Percentiles rank a stretch among this genome's conserved stretches.
These are phyloP conservation scores for Chenopodium formosanum DNA, from an alignment of 148 eudicot genomes.

Conservation along the genomic window DNA sequence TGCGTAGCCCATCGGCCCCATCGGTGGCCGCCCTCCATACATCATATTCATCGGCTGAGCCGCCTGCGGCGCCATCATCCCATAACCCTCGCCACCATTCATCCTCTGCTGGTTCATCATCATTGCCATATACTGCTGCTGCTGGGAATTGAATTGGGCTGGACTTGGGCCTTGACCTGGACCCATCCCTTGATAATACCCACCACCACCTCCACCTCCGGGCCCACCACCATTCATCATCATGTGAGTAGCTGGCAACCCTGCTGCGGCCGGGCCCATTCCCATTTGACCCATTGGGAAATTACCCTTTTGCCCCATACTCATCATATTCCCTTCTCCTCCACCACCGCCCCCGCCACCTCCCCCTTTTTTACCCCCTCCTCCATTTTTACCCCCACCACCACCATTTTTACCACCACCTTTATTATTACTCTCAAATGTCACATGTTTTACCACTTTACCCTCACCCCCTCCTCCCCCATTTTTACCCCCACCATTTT, in stretches of 20 bases:
- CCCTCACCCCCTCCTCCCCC: conserved; percentile 21
- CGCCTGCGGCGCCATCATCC: conserved; percentile 38
- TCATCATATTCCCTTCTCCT: conserved; percentile 30
- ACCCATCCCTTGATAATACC: conserved; percentile 55
- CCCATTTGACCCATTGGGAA: conserved; percentile 55
- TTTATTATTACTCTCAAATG: conserved; percentile 20
- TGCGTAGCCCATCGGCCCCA: conserved; percentile 49
- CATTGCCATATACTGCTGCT: conserved; percentile 78
- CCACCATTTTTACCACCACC: conserved; percentile 31
- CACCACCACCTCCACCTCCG: conserved; percentile 32
- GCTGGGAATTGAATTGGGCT: conserved; percentile 44
- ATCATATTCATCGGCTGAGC: conserved; percentile 43
- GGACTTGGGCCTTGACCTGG: conserved; percentile 37
- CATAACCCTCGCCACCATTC: conserved; percentile 44
- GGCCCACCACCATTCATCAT: conserved; percentile 27
- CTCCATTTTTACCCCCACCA: conserved; percentile 4
- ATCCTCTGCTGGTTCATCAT: conserved; percentile 77
- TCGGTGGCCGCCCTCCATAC: conserved; percentile 66
- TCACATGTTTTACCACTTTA: conserved; percentile 30
- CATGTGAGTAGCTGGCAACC: conserved; percentile 43
- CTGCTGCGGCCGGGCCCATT: conserved; percentile 56
- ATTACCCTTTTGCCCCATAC: conserved; percentile 49
- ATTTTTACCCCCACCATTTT: conserved; percentile 33
- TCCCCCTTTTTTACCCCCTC: conserved; percentile 2
- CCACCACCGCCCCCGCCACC: conserved; percentile 30